Evolutionary conservation across 1,139 yeast species (phyloP).

Genomic region (Scheffersomyces cryptocercus): DNA sequence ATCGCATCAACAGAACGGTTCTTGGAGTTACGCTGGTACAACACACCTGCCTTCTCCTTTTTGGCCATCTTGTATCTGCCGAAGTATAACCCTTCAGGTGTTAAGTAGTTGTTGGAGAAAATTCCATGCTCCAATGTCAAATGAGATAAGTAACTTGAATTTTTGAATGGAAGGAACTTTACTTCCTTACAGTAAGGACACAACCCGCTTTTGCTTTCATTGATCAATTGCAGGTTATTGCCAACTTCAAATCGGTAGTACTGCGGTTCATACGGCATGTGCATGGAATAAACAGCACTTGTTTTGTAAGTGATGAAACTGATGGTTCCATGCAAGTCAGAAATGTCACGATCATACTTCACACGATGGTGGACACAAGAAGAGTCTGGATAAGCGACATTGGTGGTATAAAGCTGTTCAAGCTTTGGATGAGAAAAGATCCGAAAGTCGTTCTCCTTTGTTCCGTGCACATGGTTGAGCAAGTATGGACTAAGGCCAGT

Average conservation of each 20-base stretch:
- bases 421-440: not conserved
- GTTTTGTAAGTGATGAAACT: constrained; percentile 20
- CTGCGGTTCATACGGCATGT: constrained; percentile 31
- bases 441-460: too few species aligned
- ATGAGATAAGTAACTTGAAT: constrained; percentile 35
- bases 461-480: constrained; percentile 2
- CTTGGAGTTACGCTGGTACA: constrained; percentile 1
- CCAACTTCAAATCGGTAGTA: constrained; percentile 27
- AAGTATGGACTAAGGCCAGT: constrained; percentile 2
- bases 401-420: not conserved
- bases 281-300: constrained; percentile 16
- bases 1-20: constrained; percentile 14
- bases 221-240: constrained; percentile 15
- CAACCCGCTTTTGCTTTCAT: constrained; percentile 29
- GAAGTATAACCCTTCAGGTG: constrained; percentile 21
- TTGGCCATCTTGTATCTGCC: constrained; percentile 13
- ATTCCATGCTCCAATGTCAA: constrained; percentile 38
- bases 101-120: constrained; percentile 30
- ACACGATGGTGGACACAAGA: constrained; percentile 7
- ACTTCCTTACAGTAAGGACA: constrained; percentile 34
- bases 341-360: constrained; percentile 8
- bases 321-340: constrained; percentile 7
- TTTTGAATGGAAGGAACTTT: constrained; percentile 33
- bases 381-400: not conserved
- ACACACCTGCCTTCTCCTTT: too few species aligned